phyloP scores from a whole-genome alignment of 345 rosid species.

The Hevea brasiliensis region DNA sequence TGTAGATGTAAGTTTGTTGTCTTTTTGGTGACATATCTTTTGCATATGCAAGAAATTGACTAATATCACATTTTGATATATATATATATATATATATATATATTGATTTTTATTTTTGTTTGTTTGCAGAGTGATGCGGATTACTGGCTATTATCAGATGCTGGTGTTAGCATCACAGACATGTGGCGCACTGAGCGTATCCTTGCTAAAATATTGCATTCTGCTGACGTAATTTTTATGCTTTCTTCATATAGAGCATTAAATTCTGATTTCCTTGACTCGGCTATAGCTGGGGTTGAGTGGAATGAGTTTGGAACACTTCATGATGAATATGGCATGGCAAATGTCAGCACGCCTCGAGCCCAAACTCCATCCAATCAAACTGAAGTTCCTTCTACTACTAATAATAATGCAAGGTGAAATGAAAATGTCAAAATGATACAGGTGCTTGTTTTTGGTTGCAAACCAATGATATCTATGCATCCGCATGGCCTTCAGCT shows the following conservation, averaged over 20 bases:
- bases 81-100: too few species aligned
- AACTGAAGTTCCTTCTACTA: conserved; percentile 38
- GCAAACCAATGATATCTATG: neutral
- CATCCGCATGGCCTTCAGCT: neutral
- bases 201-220: conserved; percentile 34
- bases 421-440: neutral
- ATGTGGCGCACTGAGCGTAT: conserved; percentile 86
- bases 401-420: conserved; percentile 35
- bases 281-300: conserved; percentile 46
- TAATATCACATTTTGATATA: too few species aligned
- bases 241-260: neutral
- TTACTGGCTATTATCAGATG: conserved; percentile 94
- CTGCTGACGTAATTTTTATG: neutral
- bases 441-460: neutral
- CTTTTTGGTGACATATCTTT: conserved; percentile 4
- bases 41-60: neutral
- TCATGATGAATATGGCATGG: conserved; percentile 39
- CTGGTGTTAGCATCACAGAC: conserved; percentile 83
- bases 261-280: conserved; percentile 34
- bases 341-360: conserved; percentile 39
- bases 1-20: conserved; percentile 63
- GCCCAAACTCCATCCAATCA: conserved; percentile 56
- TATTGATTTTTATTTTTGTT: neutral
- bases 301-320: conserved; percentile 57
- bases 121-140: conserved; percentile 71